phyloP scores from a whole-genome alignment of 2,329 filamentous ascomycete species.

The Ophiostoma sp. region DNA sequence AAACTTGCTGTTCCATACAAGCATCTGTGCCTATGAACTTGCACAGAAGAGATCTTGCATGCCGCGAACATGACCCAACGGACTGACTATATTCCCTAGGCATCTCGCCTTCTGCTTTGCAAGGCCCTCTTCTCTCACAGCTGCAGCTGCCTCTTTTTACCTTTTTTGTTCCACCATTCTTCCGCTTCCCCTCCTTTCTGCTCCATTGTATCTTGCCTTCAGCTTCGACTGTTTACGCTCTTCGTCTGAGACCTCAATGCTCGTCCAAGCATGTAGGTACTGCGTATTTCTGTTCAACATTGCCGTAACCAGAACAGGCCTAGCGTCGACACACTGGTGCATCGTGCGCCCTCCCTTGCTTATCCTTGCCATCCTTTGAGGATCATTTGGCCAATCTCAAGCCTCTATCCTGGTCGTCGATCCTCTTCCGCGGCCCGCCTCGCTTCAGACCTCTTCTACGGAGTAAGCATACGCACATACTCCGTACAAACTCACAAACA shows the following conservation, averaged over 20 bases:
- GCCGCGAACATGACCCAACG: too few relatives aligned
- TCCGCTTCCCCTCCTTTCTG: not conserved
- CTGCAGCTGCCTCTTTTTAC: not conserved
- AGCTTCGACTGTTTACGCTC: not conserved
- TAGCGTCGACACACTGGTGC: not conserved
- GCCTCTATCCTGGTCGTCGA: slow-evolving; percentile 19
- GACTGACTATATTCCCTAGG: too few relatives aligned
- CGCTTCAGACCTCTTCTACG: slow-evolving; percentile 13
- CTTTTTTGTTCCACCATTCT: not conserved
- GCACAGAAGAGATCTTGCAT: too few relatives aligned
- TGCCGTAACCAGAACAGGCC: slow-evolving; percentile 13
- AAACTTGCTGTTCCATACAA: not conserved
- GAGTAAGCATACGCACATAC: not conserved
- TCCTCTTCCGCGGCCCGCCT: slow-evolving; percentile 20
- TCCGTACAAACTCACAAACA: not conserved
- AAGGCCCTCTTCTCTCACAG: too few relatives aligned
- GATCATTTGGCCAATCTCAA: slow-evolving; percentile 16
- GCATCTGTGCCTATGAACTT: too few relatives aligned
- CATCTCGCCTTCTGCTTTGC: too few relatives aligned
- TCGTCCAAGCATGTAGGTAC: not conserved
- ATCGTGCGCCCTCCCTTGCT: not conserved
- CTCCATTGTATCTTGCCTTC: not conserved
- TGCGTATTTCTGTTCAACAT: not conserved
- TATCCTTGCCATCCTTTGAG: slow-evolving; percentile 6
- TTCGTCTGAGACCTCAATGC: not conserved